phyloP scores from a whole-genome alignment of 306 rosid genomes.

The Trifolium subterraneum region DNA sequence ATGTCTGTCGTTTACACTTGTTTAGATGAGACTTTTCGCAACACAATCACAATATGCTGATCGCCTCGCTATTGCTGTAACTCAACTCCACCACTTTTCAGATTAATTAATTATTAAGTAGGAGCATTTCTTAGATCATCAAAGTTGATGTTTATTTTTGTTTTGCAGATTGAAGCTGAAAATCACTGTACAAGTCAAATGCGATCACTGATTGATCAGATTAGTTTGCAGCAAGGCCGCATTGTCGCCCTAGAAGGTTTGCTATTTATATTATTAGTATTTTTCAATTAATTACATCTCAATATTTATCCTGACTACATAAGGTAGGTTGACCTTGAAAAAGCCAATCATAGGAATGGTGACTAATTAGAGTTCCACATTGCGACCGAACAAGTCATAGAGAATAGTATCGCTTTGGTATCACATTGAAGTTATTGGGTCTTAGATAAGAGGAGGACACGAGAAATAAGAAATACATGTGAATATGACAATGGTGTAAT shows the following conservation, averaged over 20 bases:
- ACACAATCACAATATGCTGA: conserved; percentile 90
- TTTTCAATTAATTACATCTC: no score
- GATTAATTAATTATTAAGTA: background rate
- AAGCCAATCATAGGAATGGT: no score
- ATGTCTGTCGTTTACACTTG: background rate
- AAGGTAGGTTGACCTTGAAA: no score
- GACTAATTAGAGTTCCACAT: no score
- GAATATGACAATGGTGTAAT: background rate
- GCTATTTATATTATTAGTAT: background rate
- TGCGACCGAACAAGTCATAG: background rate
- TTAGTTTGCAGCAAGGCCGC: conserved; percentile 88
- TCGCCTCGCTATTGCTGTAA: conserved; percentile 90
- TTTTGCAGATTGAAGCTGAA: conserved; percentile 79
- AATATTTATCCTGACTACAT: background rate
- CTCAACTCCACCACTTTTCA: conserved; percentile 38
- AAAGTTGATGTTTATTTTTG: conserved; percentile 18
- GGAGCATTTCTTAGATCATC: background rate
- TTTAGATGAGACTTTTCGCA: conserved; percentile 81
- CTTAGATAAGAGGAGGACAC: background rate
- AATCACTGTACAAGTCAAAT: conserved; percentile 74
- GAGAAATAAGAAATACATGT: background rate
- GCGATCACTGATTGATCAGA: conserved; percentile 80
- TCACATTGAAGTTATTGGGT: background rate
- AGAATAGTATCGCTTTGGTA: background rate
- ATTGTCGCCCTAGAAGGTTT: conserved; percentile 76